Evolutionary conservation across 1,139 yeast species (phyloP), one percentile per base, ranked within the genome.

Genomic region (Williopsis jadinii): DNA sequence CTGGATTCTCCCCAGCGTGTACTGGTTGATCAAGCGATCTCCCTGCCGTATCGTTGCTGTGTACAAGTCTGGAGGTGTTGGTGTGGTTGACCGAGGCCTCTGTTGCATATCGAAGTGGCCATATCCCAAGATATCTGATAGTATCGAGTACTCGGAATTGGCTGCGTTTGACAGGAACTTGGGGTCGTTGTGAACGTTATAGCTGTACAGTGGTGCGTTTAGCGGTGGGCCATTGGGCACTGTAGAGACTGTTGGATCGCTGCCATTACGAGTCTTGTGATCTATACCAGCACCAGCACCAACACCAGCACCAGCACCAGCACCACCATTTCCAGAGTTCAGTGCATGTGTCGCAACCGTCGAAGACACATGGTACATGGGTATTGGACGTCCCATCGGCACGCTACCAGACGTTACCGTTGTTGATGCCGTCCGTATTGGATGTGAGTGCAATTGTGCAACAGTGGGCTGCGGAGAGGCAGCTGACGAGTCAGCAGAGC

Each of bases 101-200:
- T 36, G 24, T 14, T 34, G 37, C 44, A 3, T 44, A 43, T n/a
- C 12, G 15, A 11, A n/a, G 8, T 28, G 30, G 12, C 11, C n/a
- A 28, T 28, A n/a, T 28, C n/a, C 12, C 31, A 84, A 71, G 40
- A 86, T 84, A 48, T 73, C 78, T n/a, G 94, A 82, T 34, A 87
- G 63, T 2, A 86, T 80, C 5, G 86, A 73, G 55, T 86, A 85
- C 54, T 87, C 96, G 48, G 81, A 67, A 54, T 84, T 85, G 0
- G 92, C 90, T 0, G 95, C 92, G 12, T 80, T 67, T 1, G 94
- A 82, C 46, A 84, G 64, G 56, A 86, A 66, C 40, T 58, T 61
- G 5, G 64, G 53, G 26, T 36, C n/a, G n/a, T 9, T 13, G 9
- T 35, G 37, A 11, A 12, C 13, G n/a, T 24, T n/a, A 24, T 35